Evolutionary conservation across 164 flowering plant genomes (phyloP).

Genomic region (Tetrastigma voinierianum): DNA sequence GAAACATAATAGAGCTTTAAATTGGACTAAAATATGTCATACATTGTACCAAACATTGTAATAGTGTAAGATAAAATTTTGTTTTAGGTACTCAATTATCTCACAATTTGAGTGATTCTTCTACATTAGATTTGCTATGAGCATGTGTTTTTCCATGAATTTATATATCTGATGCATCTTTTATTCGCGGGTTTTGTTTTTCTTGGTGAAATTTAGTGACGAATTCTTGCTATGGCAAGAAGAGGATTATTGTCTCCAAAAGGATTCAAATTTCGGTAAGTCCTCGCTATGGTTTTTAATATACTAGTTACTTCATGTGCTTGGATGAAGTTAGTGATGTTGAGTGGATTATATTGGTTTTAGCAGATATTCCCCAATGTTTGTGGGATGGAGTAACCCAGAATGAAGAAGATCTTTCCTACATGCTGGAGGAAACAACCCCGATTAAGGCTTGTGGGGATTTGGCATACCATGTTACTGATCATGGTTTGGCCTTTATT

Average conservation of each 20-base stretch:
- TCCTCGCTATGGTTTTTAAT: background rate
- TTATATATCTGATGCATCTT: no score
- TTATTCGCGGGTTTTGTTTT: background rate
- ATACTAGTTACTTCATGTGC: background rate
- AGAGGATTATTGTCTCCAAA: conserved; percentile 33
- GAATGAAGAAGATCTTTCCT: conserved; percentile 54
- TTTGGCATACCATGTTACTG: conserved; percentile 44
- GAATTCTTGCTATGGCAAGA: conserved; percentile 53
- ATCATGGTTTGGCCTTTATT: conserved; percentile 29
- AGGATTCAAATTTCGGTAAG: conserved; percentile 45
- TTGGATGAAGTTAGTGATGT: background rate
- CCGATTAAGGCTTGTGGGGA: conserved; percentile 82
- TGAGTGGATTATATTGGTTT: conserved; percentile 3
- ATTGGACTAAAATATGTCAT: no score
- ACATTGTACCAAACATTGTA: no score
- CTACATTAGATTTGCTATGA: no score
- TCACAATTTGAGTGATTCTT: no score
- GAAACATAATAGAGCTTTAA: no score
- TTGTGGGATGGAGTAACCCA: conserved; percentile 47
- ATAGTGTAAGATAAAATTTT: no score
- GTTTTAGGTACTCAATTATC: no score
- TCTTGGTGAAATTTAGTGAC: conserved; percentile 20
- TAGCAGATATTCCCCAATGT: conserved; percentile 39
- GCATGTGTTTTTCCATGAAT: no score
- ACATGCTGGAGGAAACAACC: conserved; percentile 67